Base-by-base conservation (phyloP, 225 moss, liverwort and hornwort genomes). In the Marchantia paleacea region DNA sequence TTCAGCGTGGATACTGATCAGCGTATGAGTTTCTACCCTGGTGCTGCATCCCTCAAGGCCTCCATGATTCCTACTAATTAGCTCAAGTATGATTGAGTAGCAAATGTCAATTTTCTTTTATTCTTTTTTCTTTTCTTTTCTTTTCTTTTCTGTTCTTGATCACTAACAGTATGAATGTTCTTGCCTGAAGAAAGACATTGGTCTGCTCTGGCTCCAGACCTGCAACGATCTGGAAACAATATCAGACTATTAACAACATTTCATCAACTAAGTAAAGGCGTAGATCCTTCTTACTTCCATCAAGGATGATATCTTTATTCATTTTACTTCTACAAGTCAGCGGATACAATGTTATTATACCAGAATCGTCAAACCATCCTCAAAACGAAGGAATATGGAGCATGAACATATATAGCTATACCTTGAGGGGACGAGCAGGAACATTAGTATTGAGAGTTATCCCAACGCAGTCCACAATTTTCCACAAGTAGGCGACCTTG, bases 171-270 rank as follows among this genome's bases (percentile, higher is more conserved):
- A 14, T n/a, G 63, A 25, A 25, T 16, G 61, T 71, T 26, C 78
- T 88, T 89, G 84, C 96, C 89, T 99, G 95, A 78, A 99, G 94
- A 68, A 99, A 92, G 79, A 86, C 63, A 66, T 92, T 99, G 49
- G 95, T 99, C 75, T 91, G 91, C 82, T 95, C 95, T 16, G 95
- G 87, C 74, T 99, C 99, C 90, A 92, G 75, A 78, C 99, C 95
- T 78, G 92, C 91, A 57, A 95, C 90, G 86, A 99, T 91, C 95
- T 99, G 82, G 47, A 81, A 69, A 58, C 8, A 6, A 20, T 50
- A 9, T 73, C 48, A 16, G 4, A 73, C 12, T 74, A 28, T 55
- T 19, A 24, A 74, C 16, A n/a, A 29, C 10, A 49, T 3, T 28
- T 0, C 26, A 28, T 55, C 14, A 26, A 55, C 3, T 16, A 25